A percentile compares a stretch with the other conserved stretches of the same genome.
Conservation (phyloP, 2,329 filamentous ascomycete species). For the Sporothrix humicola region DNA sequence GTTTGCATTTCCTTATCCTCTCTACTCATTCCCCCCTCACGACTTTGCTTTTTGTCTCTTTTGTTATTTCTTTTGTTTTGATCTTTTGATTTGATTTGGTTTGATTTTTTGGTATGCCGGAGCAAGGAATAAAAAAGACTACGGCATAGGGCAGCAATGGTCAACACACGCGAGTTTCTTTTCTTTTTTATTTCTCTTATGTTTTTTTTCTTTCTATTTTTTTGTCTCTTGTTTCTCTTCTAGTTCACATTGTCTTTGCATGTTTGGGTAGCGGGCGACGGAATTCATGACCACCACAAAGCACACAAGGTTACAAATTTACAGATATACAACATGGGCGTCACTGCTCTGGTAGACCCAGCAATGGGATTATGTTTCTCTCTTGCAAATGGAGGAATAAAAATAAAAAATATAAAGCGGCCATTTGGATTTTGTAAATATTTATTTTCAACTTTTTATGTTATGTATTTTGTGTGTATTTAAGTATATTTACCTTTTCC, state of each 20-base stretch:
- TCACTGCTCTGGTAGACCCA: constrained; percentile 23
- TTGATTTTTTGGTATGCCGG: constrained; percentile 26
- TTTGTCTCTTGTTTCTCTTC: not conserved
- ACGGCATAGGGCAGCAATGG: constrained; percentile 18
- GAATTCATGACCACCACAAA: constrained; percentile 28
- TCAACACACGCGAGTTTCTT: constrained; percentile 7
- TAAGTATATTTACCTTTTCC: not conserved
- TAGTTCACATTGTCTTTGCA: not conserved
- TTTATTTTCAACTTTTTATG: not conserved
- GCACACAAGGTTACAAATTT: constrained; percentile 22
- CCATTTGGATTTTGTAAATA: not conserved
- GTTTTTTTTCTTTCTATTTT: not conserved
- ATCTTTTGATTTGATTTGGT: not conserved
- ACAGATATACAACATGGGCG: constrained; percentile 23
- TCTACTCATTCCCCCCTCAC: not conserved
- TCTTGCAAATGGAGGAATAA: not conserved
- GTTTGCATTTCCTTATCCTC: not conserved
- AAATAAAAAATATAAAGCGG: not conserved
- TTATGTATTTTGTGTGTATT: not conserved
- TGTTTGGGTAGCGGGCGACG: constrained; percentile 27
- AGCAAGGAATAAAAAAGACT: constrained; percentile 24
- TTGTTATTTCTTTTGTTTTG: not conserved
- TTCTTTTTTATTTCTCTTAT: not conserved
- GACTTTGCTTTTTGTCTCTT: constrained; percentile 11
- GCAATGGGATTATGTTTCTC: not conserved